phyloP scores from a whole-genome alignment of 768 basidiomycete genomes.

The Termitomyces sp. region DNA sequence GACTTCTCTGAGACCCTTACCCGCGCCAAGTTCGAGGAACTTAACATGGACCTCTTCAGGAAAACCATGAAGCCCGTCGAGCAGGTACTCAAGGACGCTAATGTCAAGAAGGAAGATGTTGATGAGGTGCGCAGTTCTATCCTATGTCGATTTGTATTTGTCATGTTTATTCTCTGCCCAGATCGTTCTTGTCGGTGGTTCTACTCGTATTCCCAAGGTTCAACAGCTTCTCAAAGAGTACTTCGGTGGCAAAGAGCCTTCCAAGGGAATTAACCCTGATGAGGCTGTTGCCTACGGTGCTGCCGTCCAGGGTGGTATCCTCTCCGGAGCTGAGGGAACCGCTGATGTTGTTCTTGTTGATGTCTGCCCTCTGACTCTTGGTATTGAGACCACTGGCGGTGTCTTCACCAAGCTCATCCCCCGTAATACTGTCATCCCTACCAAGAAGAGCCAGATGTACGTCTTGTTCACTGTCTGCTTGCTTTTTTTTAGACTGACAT shows the following conservation, averaged over 20 bases:
- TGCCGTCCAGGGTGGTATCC: conserved; percentile 65
- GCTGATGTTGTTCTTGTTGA: conserved; percentile 53
- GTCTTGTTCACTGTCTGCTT: conserved; percentile 5
- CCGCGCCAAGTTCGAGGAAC: conserved; percentile 97
- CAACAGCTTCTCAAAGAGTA: conserved; percentile 64
- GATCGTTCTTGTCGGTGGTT: conserved; percentile 56
- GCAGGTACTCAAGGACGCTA: conserved; percentile 97
- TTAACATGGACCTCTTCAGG: conserved; percentile 98
- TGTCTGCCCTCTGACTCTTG: conserved; percentile 50
- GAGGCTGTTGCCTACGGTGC: conserved; percentile 76
- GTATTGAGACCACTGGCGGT: conserved; percentile 84
- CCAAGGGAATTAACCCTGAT: conserved; percentile 66
- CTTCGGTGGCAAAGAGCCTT: conserved; percentile 69
- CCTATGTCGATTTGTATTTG: not conserved
- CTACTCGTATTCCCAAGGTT: conserved; percentile 69
- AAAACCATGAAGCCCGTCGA: conserved; percentile 99
- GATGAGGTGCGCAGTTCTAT: conserved; percentile 59
- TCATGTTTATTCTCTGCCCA: conserved; percentile 9
- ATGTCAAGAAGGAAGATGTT: conserved; percentile 96
- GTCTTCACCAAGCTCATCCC: conserved; percentile 55
- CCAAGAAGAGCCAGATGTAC: conserved; percentile 42
- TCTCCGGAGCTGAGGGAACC: conserved; percentile 68
- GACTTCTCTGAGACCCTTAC: conserved; percentile 98
- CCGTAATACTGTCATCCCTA: conserved; percentile 49
- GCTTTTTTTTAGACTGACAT: conserved; percentile 19